Evolutionary conservation across 2,329 filamentous ascomycete species (phyloP).

Genomic region (Botrytis medusae): DNA sequence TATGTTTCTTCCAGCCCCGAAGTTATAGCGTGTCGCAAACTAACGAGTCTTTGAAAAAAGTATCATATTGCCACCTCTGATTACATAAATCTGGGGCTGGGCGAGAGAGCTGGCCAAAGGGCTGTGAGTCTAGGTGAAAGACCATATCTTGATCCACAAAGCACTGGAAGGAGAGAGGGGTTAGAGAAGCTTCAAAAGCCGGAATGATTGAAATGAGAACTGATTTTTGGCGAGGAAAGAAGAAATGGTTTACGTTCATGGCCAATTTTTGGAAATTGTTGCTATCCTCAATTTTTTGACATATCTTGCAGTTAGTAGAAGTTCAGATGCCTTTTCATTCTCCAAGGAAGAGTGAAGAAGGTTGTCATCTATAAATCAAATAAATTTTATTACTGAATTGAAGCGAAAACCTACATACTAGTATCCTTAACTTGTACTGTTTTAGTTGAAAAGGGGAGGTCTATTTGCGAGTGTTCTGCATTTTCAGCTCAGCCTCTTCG

Average conservation of each 20-base stretch:
- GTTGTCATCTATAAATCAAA: no score
- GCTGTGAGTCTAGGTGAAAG: constrained; percentile 52
- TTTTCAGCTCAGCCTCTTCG: not conserved
- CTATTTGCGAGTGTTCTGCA: not conserved
- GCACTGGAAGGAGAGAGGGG: constrained; percentile 44
- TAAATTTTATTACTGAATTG: no score
- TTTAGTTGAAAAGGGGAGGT: no score
- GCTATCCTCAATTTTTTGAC: no score
- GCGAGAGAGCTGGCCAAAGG: constrained; percentile 48
- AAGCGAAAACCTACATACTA: no score
- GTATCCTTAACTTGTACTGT: no score
- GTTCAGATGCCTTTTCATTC: no score
- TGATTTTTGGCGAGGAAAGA: not conserved
- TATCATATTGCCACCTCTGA: constrained; percentile 58
- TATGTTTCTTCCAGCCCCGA: constrained; percentile 18
- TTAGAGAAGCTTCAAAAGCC: constrained; percentile 3
- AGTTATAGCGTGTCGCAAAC: no score
- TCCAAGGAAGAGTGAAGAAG: no score
- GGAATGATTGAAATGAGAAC: not conserved
- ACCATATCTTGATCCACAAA: constrained; percentile 51
- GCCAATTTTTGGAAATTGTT: no score
- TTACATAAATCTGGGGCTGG: constrained; percentile 49
- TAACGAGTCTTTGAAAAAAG: not conserved
- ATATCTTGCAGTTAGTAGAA: no score
- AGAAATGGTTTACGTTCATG: not conserved